phyloP scores from a whole-genome alignment of 208 protist species.

The Acanthamoeba divionensis region DNA sequence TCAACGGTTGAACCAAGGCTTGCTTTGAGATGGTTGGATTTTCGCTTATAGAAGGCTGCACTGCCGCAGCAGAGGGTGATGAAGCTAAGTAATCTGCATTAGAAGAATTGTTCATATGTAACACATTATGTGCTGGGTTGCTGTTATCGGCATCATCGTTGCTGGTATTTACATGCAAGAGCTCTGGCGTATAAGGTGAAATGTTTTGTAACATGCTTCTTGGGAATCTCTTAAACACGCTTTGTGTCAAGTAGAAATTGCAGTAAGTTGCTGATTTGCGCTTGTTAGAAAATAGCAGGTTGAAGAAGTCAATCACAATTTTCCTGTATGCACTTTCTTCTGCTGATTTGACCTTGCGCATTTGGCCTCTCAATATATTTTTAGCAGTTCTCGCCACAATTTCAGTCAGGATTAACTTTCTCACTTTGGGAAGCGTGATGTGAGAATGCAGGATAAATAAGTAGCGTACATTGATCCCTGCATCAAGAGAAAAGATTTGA shows the following conservation, averaged over 20 bases:
- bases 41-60: too few species aligned
- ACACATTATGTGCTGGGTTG: too few species aligned
- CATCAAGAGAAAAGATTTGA: neutral
- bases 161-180: too few species aligned
- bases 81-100: too few species aligned
- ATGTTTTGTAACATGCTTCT: too few species aligned
- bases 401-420: conserved; percentile 5
- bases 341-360: conserved; percentile 9
- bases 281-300: neutral
- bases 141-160: too few species aligned
- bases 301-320: neutral
- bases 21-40: too few species aligned
- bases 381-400: conserved; percentile 4
- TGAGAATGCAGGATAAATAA: neutral
- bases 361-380: neutral
- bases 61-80: too few species aligned
- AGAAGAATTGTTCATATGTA: too few species aligned
- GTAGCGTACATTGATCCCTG: conserved; percentile 29
- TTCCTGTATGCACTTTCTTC: neutral
- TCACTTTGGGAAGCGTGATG: neutral
- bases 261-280: neutral
- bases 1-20: too few species aligned
- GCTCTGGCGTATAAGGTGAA: too few species aligned
- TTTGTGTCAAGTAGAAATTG: neutral
- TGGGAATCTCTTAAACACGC: neutral